Conservation (phyloP, 2,329 filamentous ascomycete species). For the Zymoseptoria pseudotritici region DNA sequence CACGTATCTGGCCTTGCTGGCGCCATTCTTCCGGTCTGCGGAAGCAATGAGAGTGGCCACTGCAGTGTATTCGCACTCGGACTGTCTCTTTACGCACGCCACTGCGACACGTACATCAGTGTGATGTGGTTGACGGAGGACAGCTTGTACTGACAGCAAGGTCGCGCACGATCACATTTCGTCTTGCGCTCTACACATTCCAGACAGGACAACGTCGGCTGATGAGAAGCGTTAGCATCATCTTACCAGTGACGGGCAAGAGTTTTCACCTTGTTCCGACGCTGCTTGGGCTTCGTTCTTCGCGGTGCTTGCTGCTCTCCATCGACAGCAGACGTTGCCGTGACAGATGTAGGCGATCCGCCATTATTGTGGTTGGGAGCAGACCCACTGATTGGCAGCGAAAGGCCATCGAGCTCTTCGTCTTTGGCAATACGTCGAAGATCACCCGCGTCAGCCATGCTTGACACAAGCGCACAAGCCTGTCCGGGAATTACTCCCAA, state of each 20-base stretch:
- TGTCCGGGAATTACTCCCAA: neutral
- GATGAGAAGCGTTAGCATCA: neutral
- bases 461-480: neutral
- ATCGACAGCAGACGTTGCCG: neutral
- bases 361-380: neutral
- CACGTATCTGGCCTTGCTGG: slow-evolving; percentile 25
- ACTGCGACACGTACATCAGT: slow-evolving; percentile 10
- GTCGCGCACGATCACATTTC: slow-evolving; percentile 71
- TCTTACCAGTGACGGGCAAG: slow-evolving; percentile 36
- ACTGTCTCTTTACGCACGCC: slow-evolving; percentile 66
- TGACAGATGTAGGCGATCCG: neutral
- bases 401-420: neutral
- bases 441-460: neutral
- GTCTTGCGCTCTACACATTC: slow-evolving; percentile 79
- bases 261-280: slow-evolving; percentile 74
- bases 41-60: slow-evolving; percentile 63
- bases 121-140: neutral
- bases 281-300: slow-evolving; percentile 51
- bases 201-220: slow-evolving; percentile 30
- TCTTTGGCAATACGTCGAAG: neutral
- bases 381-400: neutral
- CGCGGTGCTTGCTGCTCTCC: neutral
- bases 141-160: slow-evolving; percentile 29
- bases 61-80: slow-evolving; percentile 65
- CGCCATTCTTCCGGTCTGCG: slow-evolving; percentile 37